Percentiles rank a stretch among this genome's conserved stretches.
Evolutionary conservation across 257 asterid genomes (phyloP).

Genomic region (Fraxinus americana): DNA sequence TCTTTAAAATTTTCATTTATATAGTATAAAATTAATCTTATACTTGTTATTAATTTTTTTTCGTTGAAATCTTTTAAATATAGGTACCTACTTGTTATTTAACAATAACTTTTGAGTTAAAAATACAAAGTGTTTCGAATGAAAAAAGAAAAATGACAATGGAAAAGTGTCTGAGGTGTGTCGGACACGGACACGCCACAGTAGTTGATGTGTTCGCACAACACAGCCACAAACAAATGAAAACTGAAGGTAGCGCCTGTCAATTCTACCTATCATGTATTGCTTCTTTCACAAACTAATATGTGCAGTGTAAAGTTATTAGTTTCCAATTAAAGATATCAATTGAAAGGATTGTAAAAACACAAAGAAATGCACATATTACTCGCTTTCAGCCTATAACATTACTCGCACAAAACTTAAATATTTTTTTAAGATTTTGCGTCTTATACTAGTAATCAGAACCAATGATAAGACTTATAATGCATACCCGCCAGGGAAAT

Average conservation of each 20-base stretch:
- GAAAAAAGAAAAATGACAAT: too few relatives aligned
- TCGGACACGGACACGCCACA: too few relatives aligned
- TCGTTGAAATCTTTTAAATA: too few relatives aligned
- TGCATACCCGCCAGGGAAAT: slow-evolving; percentile 77
- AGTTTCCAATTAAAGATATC: not conserved
- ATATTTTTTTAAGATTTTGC: not conserved
- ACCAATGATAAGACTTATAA: not conserved
- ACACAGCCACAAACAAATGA: too few relatives aligned
- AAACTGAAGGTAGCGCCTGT: not conserved
- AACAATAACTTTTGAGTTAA: too few relatives aligned
- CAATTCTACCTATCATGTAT: not conserved
- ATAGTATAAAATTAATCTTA: too few relatives aligned
- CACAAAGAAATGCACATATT: not conserved
- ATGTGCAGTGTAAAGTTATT: not conserved
- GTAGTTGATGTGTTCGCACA: too few relatives aligned
- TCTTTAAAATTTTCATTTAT: too few relatives aligned
- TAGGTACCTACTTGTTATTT: too few relatives aligned
- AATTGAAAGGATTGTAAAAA: not conserved
- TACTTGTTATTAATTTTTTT: too few relatives aligned
- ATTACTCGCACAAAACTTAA: not conserved
- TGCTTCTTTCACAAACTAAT: not conserved
- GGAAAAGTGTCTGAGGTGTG: too few relatives aligned
- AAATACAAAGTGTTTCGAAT: too few relatives aligned
- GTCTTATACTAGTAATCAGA: not conserved
- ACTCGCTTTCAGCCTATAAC: not conserved